These are phyloP conservation scores for Penicillium frequentans DNA, from an alignment of 2,329 filamentous ascomycete genomes.

Conservation along the genomic window DNA sequence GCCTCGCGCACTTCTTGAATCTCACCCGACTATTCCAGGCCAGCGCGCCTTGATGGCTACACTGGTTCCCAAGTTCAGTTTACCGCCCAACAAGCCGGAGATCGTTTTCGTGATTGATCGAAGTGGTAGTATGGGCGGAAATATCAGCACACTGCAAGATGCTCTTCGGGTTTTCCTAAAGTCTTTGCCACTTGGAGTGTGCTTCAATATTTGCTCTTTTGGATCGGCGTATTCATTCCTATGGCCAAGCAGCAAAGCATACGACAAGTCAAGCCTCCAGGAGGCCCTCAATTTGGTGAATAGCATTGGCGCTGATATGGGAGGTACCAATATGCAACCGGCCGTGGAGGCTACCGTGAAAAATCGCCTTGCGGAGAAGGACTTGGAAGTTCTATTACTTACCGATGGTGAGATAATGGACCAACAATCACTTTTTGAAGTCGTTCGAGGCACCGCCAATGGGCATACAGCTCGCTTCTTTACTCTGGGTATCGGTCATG, in stretches of 20 bases:
- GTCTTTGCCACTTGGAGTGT: slow-evolving; percentile 56
- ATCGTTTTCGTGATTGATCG: slow-evolving; percentile 73
- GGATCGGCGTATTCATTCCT: slow-evolving; percentile 49
- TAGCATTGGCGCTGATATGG: slow-evolving; percentile 48
- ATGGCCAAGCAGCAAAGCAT: slow-evolving; percentile 50
- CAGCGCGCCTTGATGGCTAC: slow-evolving; percentile 69
- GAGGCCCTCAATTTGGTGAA: slow-evolving; percentile 46
- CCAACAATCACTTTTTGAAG: slow-evolving; percentile 49
- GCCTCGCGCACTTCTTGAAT: slow-evolving; percentile 67
- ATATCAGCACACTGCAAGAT: slow-evolving; percentile 49
- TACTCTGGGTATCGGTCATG: slow-evolving; percentile 54
- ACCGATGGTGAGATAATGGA: slow-evolving; percentile 59
- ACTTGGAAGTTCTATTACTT: slow-evolving; percentile 56
- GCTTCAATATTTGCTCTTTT: slow-evolving; percentile 62
- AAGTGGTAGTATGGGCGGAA: slow-evolving; percentile 60
- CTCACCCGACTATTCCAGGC: slow-evolving; percentile 60
- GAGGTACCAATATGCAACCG: slow-evolving; percentile 55
- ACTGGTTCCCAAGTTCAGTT: slow-evolving; percentile 67
- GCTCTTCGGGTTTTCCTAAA: slow-evolving; percentile 60
- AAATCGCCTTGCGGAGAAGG: slow-evolving; percentile 46
- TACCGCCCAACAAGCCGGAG: slow-evolving; percentile 59
- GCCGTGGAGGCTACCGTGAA: slow-evolving; percentile 51
- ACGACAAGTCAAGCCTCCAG: slow-evolving; percentile 47
- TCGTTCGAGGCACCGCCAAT: slow-evolving; percentile 47
- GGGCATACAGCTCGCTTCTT: slow-evolving; percentile 55